Percentiles rank a stretch among this genome's conserved stretches.
phyloP scores from a whole-genome alignment of 768 basidiomycete species.

The Termitomyces titanicus region DNA sequence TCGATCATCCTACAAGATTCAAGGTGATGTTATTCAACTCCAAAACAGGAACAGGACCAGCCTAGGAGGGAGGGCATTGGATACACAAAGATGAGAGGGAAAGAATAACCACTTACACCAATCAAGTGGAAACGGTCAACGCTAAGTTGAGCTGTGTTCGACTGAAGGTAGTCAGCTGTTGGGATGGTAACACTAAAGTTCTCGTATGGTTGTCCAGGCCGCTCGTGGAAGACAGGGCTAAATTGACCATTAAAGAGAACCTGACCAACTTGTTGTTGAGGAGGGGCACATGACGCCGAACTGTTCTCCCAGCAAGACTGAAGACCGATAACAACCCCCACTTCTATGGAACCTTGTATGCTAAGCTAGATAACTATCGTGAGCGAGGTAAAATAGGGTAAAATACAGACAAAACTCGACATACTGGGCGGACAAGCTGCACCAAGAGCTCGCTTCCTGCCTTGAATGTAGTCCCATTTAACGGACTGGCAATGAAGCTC shows the following conservation, averaged over 20 bases:
- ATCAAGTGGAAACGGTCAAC: conserved; percentile 29
- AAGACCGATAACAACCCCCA: conserved; percentile 40
- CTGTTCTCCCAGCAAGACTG: conserved; percentile 28
- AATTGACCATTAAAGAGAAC: conserved; percentile 40
- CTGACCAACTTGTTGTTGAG: conserved; percentile 28
- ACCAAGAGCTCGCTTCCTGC: conserved; percentile 29
- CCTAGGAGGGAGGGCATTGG: conserved; percentile 11
- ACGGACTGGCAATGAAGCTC: conserved; percentile 29
- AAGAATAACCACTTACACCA: conserved; percentile 19
- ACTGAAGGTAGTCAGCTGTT: conserved; percentile 15
- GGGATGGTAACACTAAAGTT: conserved; percentile 39
- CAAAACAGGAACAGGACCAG: conserved; percentile 23
- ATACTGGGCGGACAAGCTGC: conserved; percentile 34
- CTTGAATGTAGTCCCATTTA: conserved; percentile 19
- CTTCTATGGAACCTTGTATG: conserved; percentile 37
- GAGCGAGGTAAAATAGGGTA: no score
- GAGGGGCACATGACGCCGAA: conserved; percentile 17
- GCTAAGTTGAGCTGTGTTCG: conserved; percentile 23
- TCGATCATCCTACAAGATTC: conserved; percentile 8
- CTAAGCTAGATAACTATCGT: conserved; percentile 24
- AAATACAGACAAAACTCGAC: conserved; percentile 1
- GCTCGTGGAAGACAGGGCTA: conserved; percentile 28
- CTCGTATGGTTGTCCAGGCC: conserved; percentile 33
- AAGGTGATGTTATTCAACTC: conserved; percentile 24
- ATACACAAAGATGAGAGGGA: not conserved